Percentiles rank a stretch among this genome's conserved stretches.
These are phyloP conservation scores for Malus fusca DNA, from an alignment of 306 rosid species.

Conservation along the genomic window DNA sequence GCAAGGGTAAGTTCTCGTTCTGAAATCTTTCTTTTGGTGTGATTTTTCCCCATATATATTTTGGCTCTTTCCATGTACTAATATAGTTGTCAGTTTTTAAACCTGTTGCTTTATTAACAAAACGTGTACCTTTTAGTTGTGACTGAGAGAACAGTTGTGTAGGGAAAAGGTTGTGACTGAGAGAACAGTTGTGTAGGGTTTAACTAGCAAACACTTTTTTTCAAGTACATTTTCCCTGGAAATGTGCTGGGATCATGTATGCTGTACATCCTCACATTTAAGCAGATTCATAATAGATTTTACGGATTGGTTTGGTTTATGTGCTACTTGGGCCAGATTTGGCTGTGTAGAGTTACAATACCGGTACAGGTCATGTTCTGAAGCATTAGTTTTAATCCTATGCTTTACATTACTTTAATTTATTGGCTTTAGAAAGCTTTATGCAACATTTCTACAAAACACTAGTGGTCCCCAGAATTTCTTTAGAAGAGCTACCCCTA, in stretches of 20 bases:
- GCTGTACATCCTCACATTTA: neutral
- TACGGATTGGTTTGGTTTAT: neutral
- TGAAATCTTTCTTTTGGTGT: neutral
- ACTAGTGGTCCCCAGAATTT: neutral
- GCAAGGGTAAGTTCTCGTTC: slow-evolving; percentile 53
- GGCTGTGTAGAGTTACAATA: neutral
- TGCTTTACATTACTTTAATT: neutral
- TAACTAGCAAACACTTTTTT: neutral
- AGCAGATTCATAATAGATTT: neutral
- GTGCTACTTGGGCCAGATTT: neutral
- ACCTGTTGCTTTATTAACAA: neutral
- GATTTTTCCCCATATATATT: neutral
- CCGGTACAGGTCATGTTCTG: neutral
- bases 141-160: neutral
- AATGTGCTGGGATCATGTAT: neutral
- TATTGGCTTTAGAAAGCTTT: neutral
- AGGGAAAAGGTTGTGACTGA: too few relatives aligned
- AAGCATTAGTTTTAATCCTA: neutral
- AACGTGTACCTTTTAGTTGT: neutral
- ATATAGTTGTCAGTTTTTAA: neutral
- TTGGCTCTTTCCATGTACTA: neutral
- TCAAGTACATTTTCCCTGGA: neutral
- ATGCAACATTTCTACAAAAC: neutral
- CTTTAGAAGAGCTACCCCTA: neutral
- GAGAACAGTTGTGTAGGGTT: neutral